Evolutionary conservation across 805 yeast genomes (phyloP).

Genomic region (Tetrapisispora taiwanensis): DNA sequence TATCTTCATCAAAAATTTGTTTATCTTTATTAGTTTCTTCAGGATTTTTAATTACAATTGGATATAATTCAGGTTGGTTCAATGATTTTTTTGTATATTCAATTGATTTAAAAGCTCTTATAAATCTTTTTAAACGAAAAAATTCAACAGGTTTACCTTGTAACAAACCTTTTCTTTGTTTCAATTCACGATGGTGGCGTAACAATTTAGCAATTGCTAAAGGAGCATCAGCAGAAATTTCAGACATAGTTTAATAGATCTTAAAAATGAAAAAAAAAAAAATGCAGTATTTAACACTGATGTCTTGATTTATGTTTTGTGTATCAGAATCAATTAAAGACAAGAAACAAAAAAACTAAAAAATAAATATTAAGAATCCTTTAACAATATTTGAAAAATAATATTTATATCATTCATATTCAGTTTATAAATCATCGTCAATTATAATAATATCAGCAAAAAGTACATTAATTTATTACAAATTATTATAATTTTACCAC

Average conservation of each 20-base stretch:
- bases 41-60: slow-evolving; percentile 31
- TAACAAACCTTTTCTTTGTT: slow-evolving; percentile 72
- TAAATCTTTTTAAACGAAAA: slow-evolving; percentile 76
- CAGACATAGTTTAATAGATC: slow-evolving; percentile 1
- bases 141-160: slow-evolving; percentile 67
- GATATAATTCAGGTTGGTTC: slow-evolving; percentile 38
- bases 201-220: slow-evolving; percentile 61
- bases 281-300: not conserved
- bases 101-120: slow-evolving; percentile 64
- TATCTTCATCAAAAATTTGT: slow-evolving; percentile 20
- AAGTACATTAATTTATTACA: too few species aligned
- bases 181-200: slow-evolving; percentile 55
- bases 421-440: too few species aligned
- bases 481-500: too few species aligned
- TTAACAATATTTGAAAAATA: too few species aligned
- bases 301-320: too few species aligned
- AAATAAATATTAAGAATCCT: too few species aligned
- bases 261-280: not conserved
- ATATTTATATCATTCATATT: too few species aligned
- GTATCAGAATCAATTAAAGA: too few species aligned
- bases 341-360: too few species aligned
- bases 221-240: slow-evolving; percentile 41
- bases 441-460: too few species aligned
- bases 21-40: slow-evolving; percentile 14
- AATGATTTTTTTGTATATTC: slow-evolving; percentile 50